Evolutionary conservation across 495 filamentous ascomycete genomes (phyloP).

Genomic region (Xylaria venustula): DNA sequence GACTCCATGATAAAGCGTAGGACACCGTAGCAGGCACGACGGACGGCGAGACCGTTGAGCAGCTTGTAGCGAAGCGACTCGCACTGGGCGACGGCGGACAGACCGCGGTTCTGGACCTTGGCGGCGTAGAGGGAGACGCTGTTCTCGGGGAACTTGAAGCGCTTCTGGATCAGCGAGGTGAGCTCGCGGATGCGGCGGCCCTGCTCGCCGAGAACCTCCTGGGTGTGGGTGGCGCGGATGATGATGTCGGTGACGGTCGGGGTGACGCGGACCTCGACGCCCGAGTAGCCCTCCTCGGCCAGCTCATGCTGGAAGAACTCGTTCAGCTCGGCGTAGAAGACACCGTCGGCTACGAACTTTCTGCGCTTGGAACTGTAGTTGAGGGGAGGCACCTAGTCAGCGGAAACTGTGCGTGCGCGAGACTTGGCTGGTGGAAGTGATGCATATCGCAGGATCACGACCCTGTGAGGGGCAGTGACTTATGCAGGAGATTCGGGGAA

Average conservation of each 20-base stretch:
- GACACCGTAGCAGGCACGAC: conserved; percentile 98
- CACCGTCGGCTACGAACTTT: conserved; percentile 99
- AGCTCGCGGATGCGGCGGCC: conserved; percentile 99
- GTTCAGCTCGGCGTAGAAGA: conserved; percentile 99
- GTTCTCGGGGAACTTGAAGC: conserved; percentile 99
- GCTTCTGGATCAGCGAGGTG: conserved; percentile 99
- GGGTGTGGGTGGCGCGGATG: conserved; percentile 99
- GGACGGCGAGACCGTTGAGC: conserved; percentile 96
- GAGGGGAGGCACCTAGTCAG: conserved; percentile 13
- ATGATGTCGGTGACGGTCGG: conserved; percentile 99
- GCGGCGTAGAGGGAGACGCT: conserved; percentile 98
- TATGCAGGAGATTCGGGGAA: too few species aligned
- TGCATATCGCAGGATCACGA: not conserved
- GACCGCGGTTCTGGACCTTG: conserved; percentile 99
- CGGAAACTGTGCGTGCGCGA: not conserved
- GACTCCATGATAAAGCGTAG: conserved; percentile 99
- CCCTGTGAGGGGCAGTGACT: not conserved
- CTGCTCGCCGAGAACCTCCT: conserved; percentile 99
- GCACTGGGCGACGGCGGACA: conserved; percentile 99
- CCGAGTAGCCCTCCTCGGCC: conserved; percentile 99
- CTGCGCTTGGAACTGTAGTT: conserved; percentile 83
- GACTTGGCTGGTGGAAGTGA: not conserved
- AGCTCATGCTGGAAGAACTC: conserved; percentile 99
- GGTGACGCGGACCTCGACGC: conserved; percentile 99
- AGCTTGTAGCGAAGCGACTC: conserved; percentile 99